Evolutionary conservation across 108 stramenopile genomes (phyloP).

Genomic region (Nannochloropsis salina): DNA sequence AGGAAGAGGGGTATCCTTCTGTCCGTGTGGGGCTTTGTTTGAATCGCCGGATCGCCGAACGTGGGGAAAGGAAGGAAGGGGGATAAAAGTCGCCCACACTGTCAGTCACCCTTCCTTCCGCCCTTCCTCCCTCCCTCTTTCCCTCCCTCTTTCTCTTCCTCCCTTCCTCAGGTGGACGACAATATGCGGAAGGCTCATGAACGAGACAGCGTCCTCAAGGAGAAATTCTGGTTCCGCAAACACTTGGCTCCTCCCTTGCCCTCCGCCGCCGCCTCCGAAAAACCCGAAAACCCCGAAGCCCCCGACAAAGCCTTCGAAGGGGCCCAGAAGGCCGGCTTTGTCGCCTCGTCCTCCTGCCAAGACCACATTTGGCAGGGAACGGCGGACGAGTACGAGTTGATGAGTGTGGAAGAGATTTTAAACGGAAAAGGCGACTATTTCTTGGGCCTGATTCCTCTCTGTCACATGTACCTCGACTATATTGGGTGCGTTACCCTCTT

Average conservation of each 20-base stretch:
- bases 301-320: not conserved
- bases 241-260: slow-evolving; percentile 10
- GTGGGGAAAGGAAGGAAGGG: not conserved
- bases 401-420: slow-evolving; percentile 22
- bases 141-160: slow-evolving; percentile 14
- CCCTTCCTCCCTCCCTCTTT: slow-evolving; percentile 13
- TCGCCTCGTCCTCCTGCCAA: not conserved
- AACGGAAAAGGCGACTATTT: slow-evolving; percentile 18
- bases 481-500: not conserved
- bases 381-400: slow-evolving; percentile 15
- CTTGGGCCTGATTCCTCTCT: not conserved
- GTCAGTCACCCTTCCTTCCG: not conserved
- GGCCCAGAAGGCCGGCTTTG: slow-evolving; percentile 12
- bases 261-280: not conserved
- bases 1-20: too few relatives aligned
- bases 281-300: not conserved
- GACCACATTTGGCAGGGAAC: slow-evolving; percentile 14
- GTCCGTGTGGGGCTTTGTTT: too few relatives aligned
- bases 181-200: not conserved
- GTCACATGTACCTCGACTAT: not conserved
- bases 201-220: not conserved
- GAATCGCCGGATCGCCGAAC: not conserved
- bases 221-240: slow-evolving; percentile 18
- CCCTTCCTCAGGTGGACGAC: slow-evolving; percentile 12
- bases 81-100: not conserved